phyloP scores from a whole-genome alignment of 176 grass and related monocot species.

The Thinopyrum elongatum region DNA sequence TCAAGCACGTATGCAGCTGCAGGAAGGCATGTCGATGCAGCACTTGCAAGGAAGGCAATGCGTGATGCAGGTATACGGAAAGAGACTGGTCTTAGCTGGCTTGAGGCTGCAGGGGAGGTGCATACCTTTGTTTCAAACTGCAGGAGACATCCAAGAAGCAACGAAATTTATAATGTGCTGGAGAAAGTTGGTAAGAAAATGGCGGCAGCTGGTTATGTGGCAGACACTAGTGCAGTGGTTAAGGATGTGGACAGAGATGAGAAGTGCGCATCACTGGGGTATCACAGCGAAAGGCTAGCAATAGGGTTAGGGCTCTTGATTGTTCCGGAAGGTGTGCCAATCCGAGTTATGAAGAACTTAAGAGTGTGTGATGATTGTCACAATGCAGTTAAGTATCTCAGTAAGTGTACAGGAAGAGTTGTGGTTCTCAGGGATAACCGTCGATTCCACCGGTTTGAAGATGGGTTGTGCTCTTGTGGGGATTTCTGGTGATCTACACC shows the following conservation, averaged over 20 bases:
- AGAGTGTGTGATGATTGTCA: constrained; percentile 96
- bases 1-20: constrained; percentile 76
- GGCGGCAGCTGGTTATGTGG: constrained; percentile 77
- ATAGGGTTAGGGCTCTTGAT: constrained; percentile 79
- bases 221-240: constrained; percentile 71
- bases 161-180: constrained; percentile 66
- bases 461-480: constrained; percentile 74
- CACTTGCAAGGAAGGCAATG: constrained; percentile 82
- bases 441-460: constrained; percentile 81
- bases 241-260: constrained; percentile 71
- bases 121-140: constrained; percentile 87
- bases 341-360: constrained; percentile 93
- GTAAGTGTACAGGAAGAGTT: constrained; percentile 74
- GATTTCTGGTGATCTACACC: constrained; percentile 78
- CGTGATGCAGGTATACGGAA: constrained; percentile 82
- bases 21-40: constrained; percentile 73
- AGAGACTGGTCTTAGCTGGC: constrained; percentile 90
- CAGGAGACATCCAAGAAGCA: constrained; percentile 59
- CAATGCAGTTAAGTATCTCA: constrained; percentile 83
- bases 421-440: constrained; percentile 82
- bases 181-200: constrained; percentile 75
- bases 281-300: constrained; percentile 92
- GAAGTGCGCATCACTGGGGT: constrained; percentile 63
- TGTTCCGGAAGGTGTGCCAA: constrained; percentile 73
- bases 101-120: constrained; percentile 70